Percentiles rank a stretch among this genome's conserved stretches.
These are phyloP conservation scores for Ceratocystis ficicola DNA, from an alignment of 2,329 filamentous ascomycete species.

Conservation along the genomic window DNA sequence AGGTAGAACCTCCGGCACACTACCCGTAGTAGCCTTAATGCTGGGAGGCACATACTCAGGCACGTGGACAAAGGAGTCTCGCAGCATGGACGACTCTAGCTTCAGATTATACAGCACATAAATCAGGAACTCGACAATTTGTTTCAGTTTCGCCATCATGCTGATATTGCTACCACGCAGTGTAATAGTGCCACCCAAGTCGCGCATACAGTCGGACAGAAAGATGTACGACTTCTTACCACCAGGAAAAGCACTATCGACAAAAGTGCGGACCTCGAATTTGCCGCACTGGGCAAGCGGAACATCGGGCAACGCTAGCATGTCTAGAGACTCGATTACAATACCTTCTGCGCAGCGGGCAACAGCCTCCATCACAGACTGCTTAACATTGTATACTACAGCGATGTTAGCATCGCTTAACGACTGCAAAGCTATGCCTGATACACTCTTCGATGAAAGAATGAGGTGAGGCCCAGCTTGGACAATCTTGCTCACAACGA, in stretches of 20 bases:
- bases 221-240: slow-evolving; percentile 93
- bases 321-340: slow-evolving; percentile 90
- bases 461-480: slow-evolving; percentile 74
- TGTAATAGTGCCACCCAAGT: slow-evolving; percentile 89
- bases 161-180: slow-evolving; percentile 66
- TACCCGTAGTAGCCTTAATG: background rate
- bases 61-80: slow-evolving; percentile 80
- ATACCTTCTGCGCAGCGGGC: slow-evolving; percentile 83
- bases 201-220: slow-evolving; percentile 75
- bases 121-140: slow-evolving; percentile 95
- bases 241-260: slow-evolving; percentile 60
- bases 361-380: slow-evolving; percentile 88
- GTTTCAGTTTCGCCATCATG: slow-evolving; percentile 67
- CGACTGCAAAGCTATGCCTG: slow-evolving; percentile 78
- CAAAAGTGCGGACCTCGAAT: slow-evolving; percentile 92
- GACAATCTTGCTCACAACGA: slow-evolving; percentile 82
- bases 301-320: slow-evolving; percentile 60
- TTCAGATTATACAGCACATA: slow-evolving; percentile 98
- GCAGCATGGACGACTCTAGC: slow-evolving; percentile 84
- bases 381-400: slow-evolving; percentile 92
- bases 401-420: slow-evolving; percentile 80
- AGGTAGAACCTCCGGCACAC: background rate
- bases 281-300: slow-evolving; percentile 69
- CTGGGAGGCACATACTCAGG: slow-evolving; percentile 42
- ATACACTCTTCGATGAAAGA: slow-evolving; percentile 85